Conservation (phyloP, 257 asterid genomes). For the Nicotiana noctiflora region DNA sequence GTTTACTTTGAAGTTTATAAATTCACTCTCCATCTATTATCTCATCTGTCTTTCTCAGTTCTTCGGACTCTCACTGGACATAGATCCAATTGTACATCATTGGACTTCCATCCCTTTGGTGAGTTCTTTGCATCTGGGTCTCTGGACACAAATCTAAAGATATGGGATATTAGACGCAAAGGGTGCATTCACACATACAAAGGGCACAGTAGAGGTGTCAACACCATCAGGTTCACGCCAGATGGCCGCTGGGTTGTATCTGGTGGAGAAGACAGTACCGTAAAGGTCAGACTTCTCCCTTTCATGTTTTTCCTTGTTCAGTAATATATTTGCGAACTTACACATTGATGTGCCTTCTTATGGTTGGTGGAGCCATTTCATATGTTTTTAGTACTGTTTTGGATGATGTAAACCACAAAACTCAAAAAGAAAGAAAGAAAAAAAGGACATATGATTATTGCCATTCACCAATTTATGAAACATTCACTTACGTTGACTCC, state of each 20-base stretch:
- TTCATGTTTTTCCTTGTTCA: slow-evolving; percentile 11
- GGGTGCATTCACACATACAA: slow-evolving; percentile 97
- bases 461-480: background rate
- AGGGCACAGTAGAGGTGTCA: slow-evolving; percentile 96
- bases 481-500: background rate
- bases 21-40: slow-evolving; percentile 11
- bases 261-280: slow-evolving; percentile 97
- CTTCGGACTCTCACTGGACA: slow-evolving; percentile 96
- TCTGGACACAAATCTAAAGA: slow-evolving; percentile 89
- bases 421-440: background rate
- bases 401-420: background rate
- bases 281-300: slow-evolving; percentile 51
- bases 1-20: background rate
- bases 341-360: slow-evolving; percentile 1
- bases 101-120: slow-evolving; percentile 98
- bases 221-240: slow-evolving; percentile 87
- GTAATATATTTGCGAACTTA: background rate
- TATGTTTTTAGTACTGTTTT: background rate
- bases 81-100: slow-evolving; percentile 92
- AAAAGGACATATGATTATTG: background rate
- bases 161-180: slow-evolving; percentile 97
- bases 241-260: slow-evolving; percentile 99
- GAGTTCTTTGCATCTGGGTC: slow-evolving; percentile 99
- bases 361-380: background rate
- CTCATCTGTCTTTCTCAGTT: slow-evolving; percentile 33